A percentile compares a stretch with the other conserved stretches of the same genome.
These are phyloP conservation scores for Niebla homalea DNA, from an alignment of 495 filamentous ascomycete genomes.

Conservation along the genomic window DNA sequence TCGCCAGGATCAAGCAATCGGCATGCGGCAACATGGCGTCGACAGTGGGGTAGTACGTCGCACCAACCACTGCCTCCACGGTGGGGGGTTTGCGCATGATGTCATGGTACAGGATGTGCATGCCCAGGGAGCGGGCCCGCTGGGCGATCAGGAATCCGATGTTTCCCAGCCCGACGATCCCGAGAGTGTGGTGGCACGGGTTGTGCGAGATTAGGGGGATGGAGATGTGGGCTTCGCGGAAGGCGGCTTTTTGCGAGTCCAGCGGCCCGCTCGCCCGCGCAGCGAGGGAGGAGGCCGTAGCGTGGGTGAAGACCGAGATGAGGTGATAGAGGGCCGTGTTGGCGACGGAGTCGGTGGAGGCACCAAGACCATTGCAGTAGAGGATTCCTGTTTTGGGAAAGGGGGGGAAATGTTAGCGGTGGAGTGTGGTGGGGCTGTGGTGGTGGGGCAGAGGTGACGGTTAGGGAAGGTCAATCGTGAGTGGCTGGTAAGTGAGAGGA, in stretches of 20 bases:
- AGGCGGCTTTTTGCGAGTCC: too few relatives aligned
- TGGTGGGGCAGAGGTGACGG: neutral
- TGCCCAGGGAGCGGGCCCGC: conserved; percentile 47
- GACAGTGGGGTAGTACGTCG: conserved; percentile 38
- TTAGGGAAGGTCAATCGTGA: neutral
- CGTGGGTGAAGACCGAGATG: conserved; percentile 50
- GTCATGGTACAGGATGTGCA: conserved; percentile 59
- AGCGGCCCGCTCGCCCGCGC: conserved; percentile 26
- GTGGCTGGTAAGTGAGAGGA: too few relatives aligned
- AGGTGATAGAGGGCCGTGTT: conserved; percentile 52
- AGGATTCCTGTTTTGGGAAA: conserved; percentile 44
- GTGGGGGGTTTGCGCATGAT: conserved; percentile 39
- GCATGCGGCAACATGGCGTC: conserved; percentile 37
- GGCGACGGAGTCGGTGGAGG: conserved; percentile 55
- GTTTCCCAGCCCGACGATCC: conserved; percentile 53
- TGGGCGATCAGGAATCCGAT: conserved; percentile 56
- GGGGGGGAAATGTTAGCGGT: neutral
- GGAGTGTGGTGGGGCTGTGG: neutral
- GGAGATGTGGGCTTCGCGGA: conserved; percentile 42
- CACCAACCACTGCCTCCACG: conserved; percentile 24
- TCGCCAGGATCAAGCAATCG: conserved; percentile 58
- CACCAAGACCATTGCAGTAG: conserved; percentile 57
- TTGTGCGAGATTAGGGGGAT: conserved; percentile 45
- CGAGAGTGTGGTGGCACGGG: conserved; percentile 39
- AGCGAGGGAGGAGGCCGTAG: conserved; percentile 46